phyloP scores from a whole-genome alignment of 805 yeast species.

The Saturnispora galanensis region DNA sequence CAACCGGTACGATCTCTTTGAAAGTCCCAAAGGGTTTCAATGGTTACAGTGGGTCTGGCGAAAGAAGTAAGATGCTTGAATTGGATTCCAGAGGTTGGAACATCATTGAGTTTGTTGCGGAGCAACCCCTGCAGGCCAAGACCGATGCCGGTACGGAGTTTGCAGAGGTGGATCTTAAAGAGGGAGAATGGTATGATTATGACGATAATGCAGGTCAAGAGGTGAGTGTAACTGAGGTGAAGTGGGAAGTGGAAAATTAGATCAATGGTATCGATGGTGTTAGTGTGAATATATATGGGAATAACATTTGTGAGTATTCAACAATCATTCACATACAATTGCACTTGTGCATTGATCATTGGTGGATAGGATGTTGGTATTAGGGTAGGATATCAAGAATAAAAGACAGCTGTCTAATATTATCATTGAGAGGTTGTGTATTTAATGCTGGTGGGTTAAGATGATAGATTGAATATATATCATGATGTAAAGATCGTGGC shows the following conservation, averaged over 20 bases:
- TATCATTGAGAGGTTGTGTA: no score
- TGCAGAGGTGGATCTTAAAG: constrained; percentile 49
- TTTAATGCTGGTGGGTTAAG: no score
- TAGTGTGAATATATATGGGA: no score
- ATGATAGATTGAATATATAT: no score
- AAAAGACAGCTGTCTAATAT: no score
- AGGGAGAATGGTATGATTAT: constrained; percentile 90
- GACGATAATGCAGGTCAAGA: constrained; percentile 78
- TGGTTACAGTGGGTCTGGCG: constrained; percentile 29
- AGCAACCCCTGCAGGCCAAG: constrained; percentile 39
- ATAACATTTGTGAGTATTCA: no score
- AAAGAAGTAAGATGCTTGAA: constrained; percentile 42
- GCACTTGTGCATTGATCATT: background rate
- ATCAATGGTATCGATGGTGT: background rate
- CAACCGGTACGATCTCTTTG: constrained; percentile 19
- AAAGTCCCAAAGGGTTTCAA: constrained; percentile 17
- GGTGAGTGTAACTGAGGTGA: constrained; percentile 68
- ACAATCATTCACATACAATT: constrained; percentile 3
- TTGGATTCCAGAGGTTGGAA: constrained; percentile 86
- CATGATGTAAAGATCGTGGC: no score
- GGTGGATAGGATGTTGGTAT: no score
- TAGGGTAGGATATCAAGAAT: no score
- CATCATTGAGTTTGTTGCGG: constrained; percentile 55
- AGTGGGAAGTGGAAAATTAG: constrained; percentile 46
- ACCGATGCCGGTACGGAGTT: constrained; percentile 25